Base-by-base conservation (phyloP, 2,329 filamentous ascomycete genomes). In the Trichocomaceae sp. region DNA sequence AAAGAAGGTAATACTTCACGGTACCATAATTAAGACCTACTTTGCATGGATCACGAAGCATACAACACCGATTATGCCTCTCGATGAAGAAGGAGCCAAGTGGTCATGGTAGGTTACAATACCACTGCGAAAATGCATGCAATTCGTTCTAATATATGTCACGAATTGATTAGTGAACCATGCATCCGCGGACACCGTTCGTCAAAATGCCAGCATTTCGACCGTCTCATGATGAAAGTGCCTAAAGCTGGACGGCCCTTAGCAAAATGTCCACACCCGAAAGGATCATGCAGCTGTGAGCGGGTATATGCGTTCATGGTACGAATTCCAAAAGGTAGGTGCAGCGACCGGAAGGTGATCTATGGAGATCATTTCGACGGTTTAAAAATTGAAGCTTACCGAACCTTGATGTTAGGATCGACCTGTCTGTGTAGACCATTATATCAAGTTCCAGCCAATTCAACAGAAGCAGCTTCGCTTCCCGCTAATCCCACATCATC, bases 221-320 rank as follows among this genome's bases (percentile, higher is more conserved):
- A 77, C 57, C 68, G 75, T 57, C 65, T 77, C 37, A 76, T 78
- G 71, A 73, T 77, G 62, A 75, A 75, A 62, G 75, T 78, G 20
- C 73, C 74, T 26, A 77, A 76, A 54, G 74, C 75, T 19, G 75
- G 75, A 12, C 69, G 75, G 17, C 75, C 75, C 17, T 66, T 77
- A 20, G 70, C 73, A 31, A 75, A 74, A 62, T 78, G 75, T 46
- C 73, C 75, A 23, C 75, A 77, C 62, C 69, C 71, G 3, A 72
- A 73, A 57, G 68, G 69, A 19, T 66, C 65, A 5, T 76, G 73
- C 58, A 70, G 68, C 52, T 75, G 73, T 53, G 64, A 72, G 57
- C 72, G 70, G 58, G 61, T 68, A 13, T 73, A 68, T 61, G 71
- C 72, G 5, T 68, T 76, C 46, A 75, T 76, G 74, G 67, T 76